Evolutionary conservation across 2,329 filamentous ascomycete species (phyloP).

Genomic region (Aspergillus ochraceoroseus): DNA sequence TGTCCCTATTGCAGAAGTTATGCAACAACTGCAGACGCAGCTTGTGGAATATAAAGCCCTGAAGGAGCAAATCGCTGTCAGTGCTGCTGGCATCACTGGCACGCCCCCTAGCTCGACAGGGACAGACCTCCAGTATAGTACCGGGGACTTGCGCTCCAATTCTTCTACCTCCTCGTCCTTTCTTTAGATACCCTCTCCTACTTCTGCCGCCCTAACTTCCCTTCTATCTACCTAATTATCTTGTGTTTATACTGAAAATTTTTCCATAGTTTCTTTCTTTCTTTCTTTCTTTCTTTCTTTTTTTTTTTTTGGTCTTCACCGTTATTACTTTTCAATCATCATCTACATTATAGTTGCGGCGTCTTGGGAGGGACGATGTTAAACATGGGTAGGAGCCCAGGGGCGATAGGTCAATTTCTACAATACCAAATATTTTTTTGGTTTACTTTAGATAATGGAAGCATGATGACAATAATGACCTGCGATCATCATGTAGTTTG

Average conservation of each 20-base stretch:
- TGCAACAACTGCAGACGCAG: conserved; percentile 40
- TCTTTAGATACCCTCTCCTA: conserved; percentile 19
- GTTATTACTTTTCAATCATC: conserved; percentile 13
- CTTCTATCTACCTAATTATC: conserved; percentile 13
- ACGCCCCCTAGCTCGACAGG: conserved; percentile 16
- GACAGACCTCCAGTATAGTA: conserved; percentile 15
- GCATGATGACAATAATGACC: conserved; percentile 6
- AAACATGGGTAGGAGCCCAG: conserved; percentile 30
- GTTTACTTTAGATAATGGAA: conserved; percentile 7
- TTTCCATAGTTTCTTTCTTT: conserved; percentile 2
- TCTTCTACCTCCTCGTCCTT: conserved; percentile 29
- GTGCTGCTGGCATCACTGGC: conserved; percentile 25
- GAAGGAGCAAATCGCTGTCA: conserved; percentile 37
- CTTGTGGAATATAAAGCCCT: conserved; percentile 40
- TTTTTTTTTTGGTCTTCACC: conserved; percentile 7
- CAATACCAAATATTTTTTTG: conserved; percentile 14
- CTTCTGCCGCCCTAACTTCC: not conserved
- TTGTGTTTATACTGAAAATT: conserved; percentile 6
- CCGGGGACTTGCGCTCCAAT: conserved; percentile 19
- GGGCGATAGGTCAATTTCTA: conserved; percentile 18
- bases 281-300: conserved; percentile 7
- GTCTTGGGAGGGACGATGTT: conserved; percentile 25
- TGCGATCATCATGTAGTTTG: no score
- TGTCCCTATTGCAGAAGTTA: conserved; percentile 68
- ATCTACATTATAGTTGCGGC: no score